Base-by-base conservation (phyloP, 2,329 filamentous ascomycete genomes). In the Aspergillus niger region DNA sequence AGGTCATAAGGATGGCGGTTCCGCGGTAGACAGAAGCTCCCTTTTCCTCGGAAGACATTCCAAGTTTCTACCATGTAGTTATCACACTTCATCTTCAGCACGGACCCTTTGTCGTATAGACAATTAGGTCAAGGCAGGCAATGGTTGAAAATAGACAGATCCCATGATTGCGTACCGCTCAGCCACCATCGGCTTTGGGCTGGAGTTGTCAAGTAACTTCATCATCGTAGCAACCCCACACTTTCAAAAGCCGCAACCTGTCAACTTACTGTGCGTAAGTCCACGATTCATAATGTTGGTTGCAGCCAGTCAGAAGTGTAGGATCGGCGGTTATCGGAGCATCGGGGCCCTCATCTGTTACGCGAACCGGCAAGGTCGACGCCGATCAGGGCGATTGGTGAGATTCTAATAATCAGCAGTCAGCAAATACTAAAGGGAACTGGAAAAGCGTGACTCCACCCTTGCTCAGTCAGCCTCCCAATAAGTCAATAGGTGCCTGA, bases 341-440 rank as follows among this genome's bases (percentile, higher is more conserved):
- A 36, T 36, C 13, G 32, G 32, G 11, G 32, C 11, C 39, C 39
- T 10, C 39, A 2, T 20, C 17, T 17, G 15, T 13, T 44, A 22
- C 20, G 17, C 41, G 5, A 22, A 44, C 6, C 20, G 41, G 20
- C 41, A 24, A 13, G 20, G 6, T 2, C 5, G 39, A 15, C n/a
- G 17, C 30, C 52, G 58, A 63, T 56, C 57, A 30, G 20, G 52
- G 11, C n/a, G 26, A 59, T 63, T 57, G 50, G 58, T 60, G 61
- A 63, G 54, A 44, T 60, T 60, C 61, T 47, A 60, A 58, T 60
- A 63, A 63, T 57, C 58, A 57, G 54, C 41, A n/a, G 61, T 63
- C 61, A 63, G 58, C 61, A 51, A 56, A 13, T 6, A 26, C 36
- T 48, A 38, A 38, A 11, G 2, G 36, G 36, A 20, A 20, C 20